A percentile compares a stretch with the other conserved stretches of the same genome.
phyloP scores from a whole-genome alignment of 129 eudicot genomes.

The Helianthus tuberosus region DNA sequence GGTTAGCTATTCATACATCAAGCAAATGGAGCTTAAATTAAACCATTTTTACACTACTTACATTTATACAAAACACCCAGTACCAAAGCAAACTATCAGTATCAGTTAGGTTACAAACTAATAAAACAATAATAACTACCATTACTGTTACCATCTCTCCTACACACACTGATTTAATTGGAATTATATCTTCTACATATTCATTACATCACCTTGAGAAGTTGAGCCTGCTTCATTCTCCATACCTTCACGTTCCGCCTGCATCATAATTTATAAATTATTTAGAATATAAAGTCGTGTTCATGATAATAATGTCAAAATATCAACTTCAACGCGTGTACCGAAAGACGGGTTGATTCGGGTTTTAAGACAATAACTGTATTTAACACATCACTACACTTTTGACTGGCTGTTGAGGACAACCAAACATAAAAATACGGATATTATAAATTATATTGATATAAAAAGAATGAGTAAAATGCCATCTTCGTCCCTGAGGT shows the following conservation, averaged over 20 bases:
- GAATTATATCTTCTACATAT: conserved; percentile 41
- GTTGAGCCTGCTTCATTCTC: conserved; percentile 45
- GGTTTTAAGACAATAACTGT: neutral
- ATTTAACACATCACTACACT: neutral
- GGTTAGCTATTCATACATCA: no score
- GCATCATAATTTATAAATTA: conserved; percentile 18
- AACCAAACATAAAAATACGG: neutral
- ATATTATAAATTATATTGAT: neutral
- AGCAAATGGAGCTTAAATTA: neutral
- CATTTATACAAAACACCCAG: conserved; percentile 19
- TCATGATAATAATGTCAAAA: neutral
- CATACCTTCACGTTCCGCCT: conserved; percentile 64
- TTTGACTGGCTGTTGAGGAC: conserved; percentile 11
- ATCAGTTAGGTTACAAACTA: neutral
- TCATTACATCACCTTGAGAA: conserved; percentile 32
- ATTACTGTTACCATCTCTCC: neutral
- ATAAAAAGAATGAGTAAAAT: conserved; percentile 1
- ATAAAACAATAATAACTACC: neutral
- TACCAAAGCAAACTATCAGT: conserved; percentile 17
- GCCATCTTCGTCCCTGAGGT: no score
- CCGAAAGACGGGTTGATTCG: neutral
- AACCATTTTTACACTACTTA: conserved; percentile 13
- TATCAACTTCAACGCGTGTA: neutral
- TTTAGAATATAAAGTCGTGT: neutral
- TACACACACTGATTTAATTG: conserved; percentile 19